Percentiles rank a stretch among this genome's conserved stretches.
These are phyloP conservation scores for Aspergillus sclerotialis DNA, from an alignment of 2,329 filamentous ascomycete genomes.

Conservation along the genomic window DNA sequence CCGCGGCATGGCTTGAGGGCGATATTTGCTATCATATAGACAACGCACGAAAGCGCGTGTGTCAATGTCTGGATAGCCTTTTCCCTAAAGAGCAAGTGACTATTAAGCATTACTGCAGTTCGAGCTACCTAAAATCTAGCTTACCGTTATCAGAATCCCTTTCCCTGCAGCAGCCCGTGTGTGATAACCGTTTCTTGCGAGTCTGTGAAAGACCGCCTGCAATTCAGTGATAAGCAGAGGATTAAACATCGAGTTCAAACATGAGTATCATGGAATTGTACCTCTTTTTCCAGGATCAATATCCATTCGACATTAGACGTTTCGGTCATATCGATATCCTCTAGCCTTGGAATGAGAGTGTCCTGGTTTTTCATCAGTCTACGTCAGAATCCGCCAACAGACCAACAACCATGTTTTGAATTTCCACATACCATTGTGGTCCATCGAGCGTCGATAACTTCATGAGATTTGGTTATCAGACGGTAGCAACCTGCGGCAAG, in stretches of 20 bases:
- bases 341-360: conserved; percentile 45
- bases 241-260: neutral
- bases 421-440: conserved; percentile 19
- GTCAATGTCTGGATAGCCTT: conserved; percentile 58
- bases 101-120: neutral
- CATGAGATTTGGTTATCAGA: conserved; percentile 14
- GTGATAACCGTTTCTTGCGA: conserved; percentile 45
- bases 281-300: conserved; percentile 59
- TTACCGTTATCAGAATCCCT: conserved; percentile 52
- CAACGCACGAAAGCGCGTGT: conserved; percentile 49
- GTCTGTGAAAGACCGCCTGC: conserved; percentile 54
- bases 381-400: too few relatives aligned
- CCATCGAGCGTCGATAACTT: conserved; percentile 33
- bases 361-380: too few relatives aligned
- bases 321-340: conserved; percentile 39
- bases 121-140: conserved; percentile 6
- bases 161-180: conserved; percentile 29
- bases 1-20: conserved; percentile 24
- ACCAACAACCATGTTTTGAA: too few relatives aligned
- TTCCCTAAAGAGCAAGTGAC: conserved; percentile 44
- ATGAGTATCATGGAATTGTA: conserved; percentile 12
- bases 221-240: too few relatives aligned
- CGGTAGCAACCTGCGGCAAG: conserved; percentile 31
- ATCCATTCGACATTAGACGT: conserved; percentile 48
- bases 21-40: conserved; percentile 29